Evolutionary conservation across 2,329 filamentous ascomycete species (phyloP).

Genomic region (Talaromyces sp.): DNA sequence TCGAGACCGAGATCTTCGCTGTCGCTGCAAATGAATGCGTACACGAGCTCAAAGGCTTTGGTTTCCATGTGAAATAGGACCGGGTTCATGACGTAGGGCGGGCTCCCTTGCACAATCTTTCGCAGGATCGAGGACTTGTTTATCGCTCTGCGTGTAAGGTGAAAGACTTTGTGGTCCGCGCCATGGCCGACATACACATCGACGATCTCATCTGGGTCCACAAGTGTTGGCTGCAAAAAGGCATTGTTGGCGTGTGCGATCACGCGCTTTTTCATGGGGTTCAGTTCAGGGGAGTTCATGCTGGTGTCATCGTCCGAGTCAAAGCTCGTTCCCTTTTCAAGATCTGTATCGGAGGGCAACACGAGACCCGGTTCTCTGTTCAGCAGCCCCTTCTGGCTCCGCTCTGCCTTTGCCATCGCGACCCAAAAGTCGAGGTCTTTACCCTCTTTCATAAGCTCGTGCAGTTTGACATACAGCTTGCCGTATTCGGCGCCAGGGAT

Average conservation of each 20-base stretch:
- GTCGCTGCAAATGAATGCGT: neutral
- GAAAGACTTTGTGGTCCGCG: neutral
- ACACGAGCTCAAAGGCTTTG: neutral
- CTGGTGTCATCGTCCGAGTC: neutral
- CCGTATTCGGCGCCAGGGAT: neutral
- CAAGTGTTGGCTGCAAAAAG: neutral
- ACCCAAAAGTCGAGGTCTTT: constrained; percentile 7
- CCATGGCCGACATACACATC: constrained; percentile 3
- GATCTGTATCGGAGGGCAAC: neutral
- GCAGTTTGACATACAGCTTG: neutral
- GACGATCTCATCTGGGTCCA: neutral
- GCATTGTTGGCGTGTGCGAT: neutral
- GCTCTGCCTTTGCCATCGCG: constrained; percentile 2
- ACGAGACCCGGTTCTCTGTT: constrained; percentile 3
- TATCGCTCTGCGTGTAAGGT: neutral
- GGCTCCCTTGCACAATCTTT: neutral
- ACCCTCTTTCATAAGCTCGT: neutral
- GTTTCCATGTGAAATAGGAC: neutral
- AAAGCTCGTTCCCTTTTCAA: neutral
- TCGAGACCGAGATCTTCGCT: neutral
- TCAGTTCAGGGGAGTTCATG: neutral
- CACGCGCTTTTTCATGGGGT: neutral
- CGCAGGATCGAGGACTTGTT: constrained; percentile 2
- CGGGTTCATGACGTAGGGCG: constrained; percentile 2
- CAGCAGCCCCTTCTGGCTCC: neutral